phyloP scores from a whole-genome alignment of 345 rosid genomes.

The Citrus unshiu region DNA sequence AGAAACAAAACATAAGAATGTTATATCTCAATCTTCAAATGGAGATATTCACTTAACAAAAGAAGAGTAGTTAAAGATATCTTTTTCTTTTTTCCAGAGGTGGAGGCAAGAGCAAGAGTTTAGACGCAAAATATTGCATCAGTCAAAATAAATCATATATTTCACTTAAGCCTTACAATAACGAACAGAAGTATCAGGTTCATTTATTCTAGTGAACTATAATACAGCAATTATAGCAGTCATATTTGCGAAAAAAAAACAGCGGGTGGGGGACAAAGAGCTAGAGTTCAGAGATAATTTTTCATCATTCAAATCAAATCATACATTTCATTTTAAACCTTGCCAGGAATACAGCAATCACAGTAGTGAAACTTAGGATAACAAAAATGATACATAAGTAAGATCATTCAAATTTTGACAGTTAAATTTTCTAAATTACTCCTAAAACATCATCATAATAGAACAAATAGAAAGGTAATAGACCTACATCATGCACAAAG shows the following conservation, averaged over 20 bases:
- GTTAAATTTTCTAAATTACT: neutral
- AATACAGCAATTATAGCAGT: neutral
- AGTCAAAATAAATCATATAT: neutral
- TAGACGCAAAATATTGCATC: neutral
- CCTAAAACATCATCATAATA: neutral
- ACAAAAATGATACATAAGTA: neutral
- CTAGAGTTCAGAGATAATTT: neutral
- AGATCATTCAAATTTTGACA: neutral
- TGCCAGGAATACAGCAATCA: neutral
- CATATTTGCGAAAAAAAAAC: neutral
- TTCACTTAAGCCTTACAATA: neutral
- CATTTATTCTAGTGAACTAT: neutral
- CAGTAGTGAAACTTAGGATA: neutral
- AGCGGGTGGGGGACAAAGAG: neutral
- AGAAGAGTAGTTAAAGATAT: neutral
- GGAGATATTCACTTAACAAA: neutral
- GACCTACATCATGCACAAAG: neutral
- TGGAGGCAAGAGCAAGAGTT: neutral
- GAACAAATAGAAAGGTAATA: neutral
- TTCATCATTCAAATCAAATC: neutral
- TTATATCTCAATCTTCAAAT: neutral
- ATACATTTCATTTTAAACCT: neutral
- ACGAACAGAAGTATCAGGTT: neutral
- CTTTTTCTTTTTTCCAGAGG: neutral
- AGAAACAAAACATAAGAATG: too few relatives aligned